phyloP scores from a whole-genome alignment of 2,329 filamentous ascomycete species.

The Stromatinia cepivora region DNA sequence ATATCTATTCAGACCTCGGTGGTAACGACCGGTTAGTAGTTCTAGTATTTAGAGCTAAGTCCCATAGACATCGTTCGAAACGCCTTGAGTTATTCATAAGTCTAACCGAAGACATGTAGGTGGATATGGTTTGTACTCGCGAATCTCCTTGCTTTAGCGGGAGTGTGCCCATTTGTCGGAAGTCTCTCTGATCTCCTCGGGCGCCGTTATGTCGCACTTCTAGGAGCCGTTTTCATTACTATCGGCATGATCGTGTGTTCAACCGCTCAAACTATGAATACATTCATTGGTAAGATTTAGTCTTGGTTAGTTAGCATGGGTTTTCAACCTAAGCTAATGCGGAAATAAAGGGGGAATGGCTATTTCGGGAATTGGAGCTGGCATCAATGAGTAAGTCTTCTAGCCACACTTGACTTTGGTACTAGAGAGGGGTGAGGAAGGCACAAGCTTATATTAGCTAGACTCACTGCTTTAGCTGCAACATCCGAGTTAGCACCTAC shows the following conservation, averaged over 20 bases:
- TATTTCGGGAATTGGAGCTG: constrained; percentile 64
- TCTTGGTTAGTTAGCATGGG: rapidly evolving
- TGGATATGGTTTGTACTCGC: constrained; percentile 44
- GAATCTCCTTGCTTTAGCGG: constrained; percentile 57
- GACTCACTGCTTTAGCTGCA: constrained; percentile 64
- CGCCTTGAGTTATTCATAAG: too few species aligned
- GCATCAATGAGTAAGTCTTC: constrained; percentile 57
- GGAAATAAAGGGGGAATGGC: constrained; percentile 47
- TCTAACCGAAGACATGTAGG: constrained; percentile 10
- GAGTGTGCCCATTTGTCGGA: constrained; percentile 64
- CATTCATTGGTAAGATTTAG: constrained; percentile 54
- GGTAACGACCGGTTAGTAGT: constrained; percentile 44
- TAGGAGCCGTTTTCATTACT: constrained; percentile 54
- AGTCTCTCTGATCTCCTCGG: constrained; percentile 64
- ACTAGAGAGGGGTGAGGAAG: not conserved
- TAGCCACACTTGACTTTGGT: rapidly evolving
- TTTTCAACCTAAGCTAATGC: not conserved
- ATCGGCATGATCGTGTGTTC: constrained; percentile 61
- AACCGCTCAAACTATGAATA: constrained; percentile 58
- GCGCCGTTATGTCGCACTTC: constrained; percentile 58
- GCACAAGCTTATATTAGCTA: constrained; percentile 46
- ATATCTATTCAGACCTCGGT: constrained; percentile 59
- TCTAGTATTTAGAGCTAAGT: too few species aligned
- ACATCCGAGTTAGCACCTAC: constrained; percentile 68
- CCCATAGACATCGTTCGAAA: not conserved